Conservation (phyloP, 805 yeast genomes). For the Wickerhamomyces silvicola region DNA sequence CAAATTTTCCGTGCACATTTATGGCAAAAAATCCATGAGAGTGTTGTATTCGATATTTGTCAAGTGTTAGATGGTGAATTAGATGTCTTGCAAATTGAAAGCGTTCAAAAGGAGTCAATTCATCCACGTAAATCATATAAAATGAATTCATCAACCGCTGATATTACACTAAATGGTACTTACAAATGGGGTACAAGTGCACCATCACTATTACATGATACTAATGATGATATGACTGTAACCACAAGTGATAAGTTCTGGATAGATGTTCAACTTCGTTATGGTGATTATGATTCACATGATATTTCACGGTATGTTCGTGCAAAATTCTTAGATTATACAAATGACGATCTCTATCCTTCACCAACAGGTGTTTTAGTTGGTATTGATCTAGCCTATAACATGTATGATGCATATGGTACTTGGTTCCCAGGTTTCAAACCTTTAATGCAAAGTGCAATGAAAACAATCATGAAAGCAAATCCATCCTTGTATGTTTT, state of each 20-base stretch:
- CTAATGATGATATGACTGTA: conserved; percentile 57
- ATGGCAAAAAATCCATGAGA: conserved; percentile 98
- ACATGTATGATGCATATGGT: conserved; percentile 94
- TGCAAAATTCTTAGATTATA: conserved; percentile 89
- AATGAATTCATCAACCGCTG: conserved; percentile 95
- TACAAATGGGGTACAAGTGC: conserved; percentile 77
- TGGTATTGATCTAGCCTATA: conserved; percentile 90
- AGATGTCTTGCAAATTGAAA: conserved; percentile 74
- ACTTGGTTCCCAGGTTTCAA: conserved; percentile 97
- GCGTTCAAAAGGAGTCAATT: conserved; percentile 83
- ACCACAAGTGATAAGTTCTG: conserved; percentile 65
- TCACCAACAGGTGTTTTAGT: conserved; percentile 89
- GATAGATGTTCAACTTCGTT: conserved; percentile 91
- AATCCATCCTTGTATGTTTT: conserved; percentile 90
- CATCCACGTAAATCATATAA: conserved; percentile 97
- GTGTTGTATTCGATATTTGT: conserved; percentile 86
- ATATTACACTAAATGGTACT: conserved; percentile 67
- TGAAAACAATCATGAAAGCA: conserved; percentile 90
- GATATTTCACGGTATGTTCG: conserved; percentile 91
- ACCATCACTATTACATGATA: conserved; percentile 75
- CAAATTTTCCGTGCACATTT: conserved; percentile 96
- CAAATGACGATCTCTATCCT: conserved; percentile 85
- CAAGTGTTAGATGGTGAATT: conserved; percentile 86
- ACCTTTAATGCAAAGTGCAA: conserved; percentile 81
- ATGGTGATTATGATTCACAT: conserved; percentile 97